Evolutionary conservation across 768 basidiomycete species (phyloP).

Genomic region (Suillus paluster): DNA sequence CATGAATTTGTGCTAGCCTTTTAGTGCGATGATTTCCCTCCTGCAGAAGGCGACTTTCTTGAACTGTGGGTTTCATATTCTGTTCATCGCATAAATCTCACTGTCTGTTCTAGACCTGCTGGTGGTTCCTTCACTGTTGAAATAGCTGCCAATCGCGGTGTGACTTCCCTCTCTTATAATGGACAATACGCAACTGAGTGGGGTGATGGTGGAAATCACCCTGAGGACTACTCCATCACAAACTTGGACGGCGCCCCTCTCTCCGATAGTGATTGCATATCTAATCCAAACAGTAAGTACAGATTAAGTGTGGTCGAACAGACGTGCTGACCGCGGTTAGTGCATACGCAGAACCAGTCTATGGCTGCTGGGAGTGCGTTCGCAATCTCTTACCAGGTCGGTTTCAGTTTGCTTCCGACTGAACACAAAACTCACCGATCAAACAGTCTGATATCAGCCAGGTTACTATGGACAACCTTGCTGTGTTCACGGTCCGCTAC

Average conservation of each 20-base stretch:
- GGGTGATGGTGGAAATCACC: slow-evolving; percentile 50
- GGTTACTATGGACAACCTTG: slow-evolving; percentile 53
- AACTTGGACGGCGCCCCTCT: slow-evolving; percentile 13
- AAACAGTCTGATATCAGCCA: slow-evolving; percentile 50
- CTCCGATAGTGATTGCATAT: slow-evolving; percentile 42
- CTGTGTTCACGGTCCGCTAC: slow-evolving; percentile 54
- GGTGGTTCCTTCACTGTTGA: slow-evolving; percentile 53
- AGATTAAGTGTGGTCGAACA: not conserved
- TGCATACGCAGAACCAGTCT: slow-evolving; percentile 56
- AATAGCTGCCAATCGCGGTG: slow-evolving; percentile 52
- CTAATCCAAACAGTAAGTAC: slow-evolving; percentile 50
- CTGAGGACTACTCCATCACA: slow-evolving; percentile 47
- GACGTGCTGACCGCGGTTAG: slow-evolving; percentile 28
- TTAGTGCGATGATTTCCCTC: slow-evolving; percentile 53
- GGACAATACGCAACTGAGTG: slow-evolving; percentile 45
- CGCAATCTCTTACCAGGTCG: slow-evolving; percentile 56
- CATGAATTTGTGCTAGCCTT: slow-evolving; percentile 35
- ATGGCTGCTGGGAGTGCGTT: slow-evolving; percentile 60
- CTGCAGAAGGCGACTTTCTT: slow-evolving; percentile 45
- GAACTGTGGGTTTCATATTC: slow-evolving; percentile 38
- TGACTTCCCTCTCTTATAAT: slow-evolving; percentile 48
- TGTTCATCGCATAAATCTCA: not conserved
- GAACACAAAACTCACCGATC: not conserved
- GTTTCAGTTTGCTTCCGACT: slow-evolving; percentile 5
- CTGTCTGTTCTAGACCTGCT: slow-evolving; percentile 43